Evolutionary conservation across 441 rosid genomes (phyloP), one percentile per base, ranked within the genome.

Genomic region (Erysimum pusillum): DNA sequence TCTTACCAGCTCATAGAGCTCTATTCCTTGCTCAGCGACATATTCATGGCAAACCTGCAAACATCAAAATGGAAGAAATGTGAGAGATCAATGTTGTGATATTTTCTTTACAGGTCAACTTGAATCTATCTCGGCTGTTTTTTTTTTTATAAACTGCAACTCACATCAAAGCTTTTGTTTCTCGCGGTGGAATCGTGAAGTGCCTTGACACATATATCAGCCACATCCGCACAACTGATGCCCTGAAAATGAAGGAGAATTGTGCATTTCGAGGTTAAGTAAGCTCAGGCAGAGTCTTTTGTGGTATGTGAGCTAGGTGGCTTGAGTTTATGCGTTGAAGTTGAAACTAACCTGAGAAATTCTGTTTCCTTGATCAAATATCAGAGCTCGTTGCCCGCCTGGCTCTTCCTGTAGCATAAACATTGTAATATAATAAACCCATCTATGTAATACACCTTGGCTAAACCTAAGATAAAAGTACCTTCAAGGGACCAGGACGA

Each of bases 301-400:
- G 73, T 5, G 36, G 45, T 35, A 14, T 44, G 52, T 38, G 2
- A 65, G 60, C 4, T 8, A 18, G 9, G 61, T 25, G 67, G n/a
- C 42, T 71, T 67, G 35, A 12, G 14, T 58, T 53, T 31, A 2
- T 22, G 32, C 25, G 9, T 60, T 32, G 20, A 34, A 34, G 14
- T 25, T 34, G 18, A 38, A 61, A 56, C 59, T 74, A 38, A 93
- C 98, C 95, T 93, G 93, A 54, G 93, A 86, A 71, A 93, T 91
- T 87, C 96, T 86, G 85, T 93, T 93, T 82, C 98, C 98, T 85
- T 89, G 97, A 77, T 96, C 97, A 73, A 93, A 96, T 83, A 96
- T 87, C 60, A 95, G 94, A 58, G 99, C 98, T 49, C 94, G 93
- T 79, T 95, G 99, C 17, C 99, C 99, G 3, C 98, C 97, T 13